phyloP scores from a whole-genome alignment of 768 basidiomycete species.

The Hysterangium stoloniferum region DNA sequence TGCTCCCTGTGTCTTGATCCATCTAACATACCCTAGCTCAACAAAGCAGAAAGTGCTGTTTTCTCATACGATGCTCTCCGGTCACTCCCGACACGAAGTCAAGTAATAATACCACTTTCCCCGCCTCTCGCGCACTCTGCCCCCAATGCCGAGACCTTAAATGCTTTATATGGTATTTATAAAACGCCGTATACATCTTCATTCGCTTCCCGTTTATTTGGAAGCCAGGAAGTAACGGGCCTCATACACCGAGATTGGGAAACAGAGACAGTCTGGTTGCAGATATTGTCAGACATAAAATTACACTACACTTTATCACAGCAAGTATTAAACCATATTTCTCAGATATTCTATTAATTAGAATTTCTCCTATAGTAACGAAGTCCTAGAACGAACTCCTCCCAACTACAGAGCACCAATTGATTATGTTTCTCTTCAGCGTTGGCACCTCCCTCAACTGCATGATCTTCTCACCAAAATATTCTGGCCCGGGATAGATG shows the following conservation, averaged over 20 bases:
- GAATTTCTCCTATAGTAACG: neutral
- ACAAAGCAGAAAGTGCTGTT: neutral
- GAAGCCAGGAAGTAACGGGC: constrained; percentile 28
- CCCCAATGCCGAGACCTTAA: constrained; percentile 30
- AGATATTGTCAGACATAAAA: constrained; percentile 63
- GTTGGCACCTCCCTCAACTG: constrained; percentile 56
- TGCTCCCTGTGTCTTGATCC: neutral
- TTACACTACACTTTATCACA: constrained; percentile 55
- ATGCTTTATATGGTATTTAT: constrained; percentile 46
- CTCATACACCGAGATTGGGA: constrained; percentile 67
- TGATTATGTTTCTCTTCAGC: constrained; percentile 51
- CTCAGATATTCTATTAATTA: neutral
- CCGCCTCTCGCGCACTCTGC: constrained; percentile 20
- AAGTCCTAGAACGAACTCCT: too few relatives aligned
- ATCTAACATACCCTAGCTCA: neutral
- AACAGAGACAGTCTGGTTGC: constrained; percentile 62
- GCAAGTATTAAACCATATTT: constrained; percentile 32
- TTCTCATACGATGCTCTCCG: constrained; percentile 5
- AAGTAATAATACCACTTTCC: constrained; percentile 20
- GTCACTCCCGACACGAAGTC: neutral
- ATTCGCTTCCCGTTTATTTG: constrained; percentile 58
- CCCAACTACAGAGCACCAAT: constrained; percentile 48
- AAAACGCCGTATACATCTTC: constrained; percentile 61
- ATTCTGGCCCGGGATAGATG: constrained; percentile 76
- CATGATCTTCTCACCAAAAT: constrained; percentile 59